Percentiles rank a stretch among this genome's conserved stretches.
phyloP scores from a whole-genome alignment of 2,329 filamentous ascomycete species.

The Sclerotiophoma versabilis region DNA sequence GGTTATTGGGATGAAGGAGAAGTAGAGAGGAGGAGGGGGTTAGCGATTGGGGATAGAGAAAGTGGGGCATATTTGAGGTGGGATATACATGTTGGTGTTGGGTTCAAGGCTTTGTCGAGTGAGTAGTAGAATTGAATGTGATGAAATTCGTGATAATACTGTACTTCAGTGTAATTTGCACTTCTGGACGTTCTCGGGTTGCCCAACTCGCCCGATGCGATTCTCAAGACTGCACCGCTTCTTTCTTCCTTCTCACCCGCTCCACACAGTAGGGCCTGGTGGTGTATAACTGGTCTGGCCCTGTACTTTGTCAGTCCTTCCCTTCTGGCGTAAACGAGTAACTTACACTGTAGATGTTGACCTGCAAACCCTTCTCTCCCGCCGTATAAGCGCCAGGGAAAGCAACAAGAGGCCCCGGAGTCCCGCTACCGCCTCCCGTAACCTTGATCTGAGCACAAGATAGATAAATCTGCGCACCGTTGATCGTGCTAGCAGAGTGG shows the following conservation, averaged over 20 bases:
- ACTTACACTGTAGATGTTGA: conserved; percentile 40
- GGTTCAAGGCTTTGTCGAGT: conserved; percentile 24
- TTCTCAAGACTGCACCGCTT: too few relatives aligned
- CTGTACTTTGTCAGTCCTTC: background rate
- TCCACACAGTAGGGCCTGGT: conserved; percentile 42
- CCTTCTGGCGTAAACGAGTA: too few relatives aligned
- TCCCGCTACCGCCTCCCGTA: conserved; percentile 47
- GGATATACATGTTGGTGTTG: conserved; percentile 40
- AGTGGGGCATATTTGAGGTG: conserved; percentile 39
- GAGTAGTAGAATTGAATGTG: background rate
- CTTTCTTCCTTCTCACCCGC: conserved; percentile 12
- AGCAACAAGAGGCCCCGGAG: conserved; percentile 47
- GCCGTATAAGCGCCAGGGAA: conserved; percentile 53
- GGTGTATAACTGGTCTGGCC: conserved; percentile 34
- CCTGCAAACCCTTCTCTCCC: conserved; percentile 41
- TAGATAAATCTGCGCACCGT: conserved; percentile 55
- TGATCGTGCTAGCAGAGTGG: conserved; percentile 45
- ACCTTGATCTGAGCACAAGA: conserved; percentile 57
- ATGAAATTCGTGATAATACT: background rate
- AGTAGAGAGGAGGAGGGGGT: conserved; percentile 24
- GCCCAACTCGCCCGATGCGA: background rate
- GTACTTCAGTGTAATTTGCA: background rate
- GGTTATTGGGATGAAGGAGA: conserved; percentile 34
- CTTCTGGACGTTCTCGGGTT: background rate
- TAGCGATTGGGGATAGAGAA: conserved; percentile 31